phyloP scores from a whole-genome alignment of 1,284 basidiomycete species.

The Leccinum huronense region DNA sequence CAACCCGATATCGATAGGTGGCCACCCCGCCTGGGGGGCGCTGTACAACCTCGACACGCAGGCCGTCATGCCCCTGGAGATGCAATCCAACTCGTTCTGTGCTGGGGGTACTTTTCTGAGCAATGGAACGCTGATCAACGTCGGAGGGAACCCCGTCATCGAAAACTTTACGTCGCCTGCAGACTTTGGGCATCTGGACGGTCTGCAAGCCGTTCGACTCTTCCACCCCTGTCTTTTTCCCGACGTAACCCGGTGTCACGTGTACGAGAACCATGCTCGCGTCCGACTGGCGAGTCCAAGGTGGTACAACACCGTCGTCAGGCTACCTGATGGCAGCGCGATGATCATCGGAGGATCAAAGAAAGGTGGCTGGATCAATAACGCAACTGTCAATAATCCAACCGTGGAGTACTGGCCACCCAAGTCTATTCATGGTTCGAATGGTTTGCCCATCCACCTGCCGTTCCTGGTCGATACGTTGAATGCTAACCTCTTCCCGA shows the following conservation, averaged over 20 bases:
- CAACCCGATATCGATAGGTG: conserved; percentile 69
- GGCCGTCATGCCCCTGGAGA: conserved; percentile 58
- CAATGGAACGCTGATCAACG: conserved; percentile 73
- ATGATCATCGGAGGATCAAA: conserved; percentile 81
- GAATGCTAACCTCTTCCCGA: conserved; percentile 80
- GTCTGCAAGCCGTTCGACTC: conserved; percentile 71
- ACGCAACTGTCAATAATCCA: conserved; percentile 74
- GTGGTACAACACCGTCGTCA: conserved; percentile 73
- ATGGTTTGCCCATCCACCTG: conserved; percentile 61
- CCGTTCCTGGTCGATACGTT: conserved; percentile 71
- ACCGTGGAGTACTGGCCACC: conserved; percentile 80
- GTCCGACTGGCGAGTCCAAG: conserved; percentile 70
- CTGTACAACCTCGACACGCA: conserved; percentile 69
- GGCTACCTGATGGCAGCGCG: conserved; percentile 72
- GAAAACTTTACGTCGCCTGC: conserved; percentile 58
- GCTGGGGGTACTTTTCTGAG: conserved; percentile 76
- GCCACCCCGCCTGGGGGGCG: conserved; percentile 77
- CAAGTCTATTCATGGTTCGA: conserved; percentile 63
- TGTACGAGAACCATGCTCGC: conserved; percentile 64
- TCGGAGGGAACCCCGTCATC: conserved; percentile 77
- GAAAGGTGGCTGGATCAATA: conserved; percentile 81
- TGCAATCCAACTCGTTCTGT: conserved; percentile 85
- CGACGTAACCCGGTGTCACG: conserved; percentile 48
- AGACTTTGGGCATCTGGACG: conserved; percentile 74
- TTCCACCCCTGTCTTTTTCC: conserved; percentile 65